Conservation (phyloP, 2,329 filamentous ascomycete genomes). For the Claviceps cyperi region DNA sequence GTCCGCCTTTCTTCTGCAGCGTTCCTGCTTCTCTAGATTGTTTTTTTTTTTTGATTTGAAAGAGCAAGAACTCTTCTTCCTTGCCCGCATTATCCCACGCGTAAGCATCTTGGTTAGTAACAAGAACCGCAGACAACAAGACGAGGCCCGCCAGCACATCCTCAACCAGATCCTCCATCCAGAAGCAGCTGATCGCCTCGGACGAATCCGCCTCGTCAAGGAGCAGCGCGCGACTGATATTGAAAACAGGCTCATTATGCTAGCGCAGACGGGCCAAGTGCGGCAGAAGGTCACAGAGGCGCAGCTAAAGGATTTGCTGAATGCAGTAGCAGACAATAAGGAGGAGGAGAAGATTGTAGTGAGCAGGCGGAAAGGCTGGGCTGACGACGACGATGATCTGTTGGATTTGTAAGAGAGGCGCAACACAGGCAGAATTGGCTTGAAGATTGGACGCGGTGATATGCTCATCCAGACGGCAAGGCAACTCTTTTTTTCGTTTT, state of each 20-base stretch:
- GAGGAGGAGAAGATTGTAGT: constrained; percentile 79
- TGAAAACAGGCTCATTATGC: constrained; percentile 83
- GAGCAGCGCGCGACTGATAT: constrained; percentile 78
- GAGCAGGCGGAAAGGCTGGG: constrained; percentile 65
- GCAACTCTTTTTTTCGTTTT: neutral
- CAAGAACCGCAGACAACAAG: constrained; percentile 27
- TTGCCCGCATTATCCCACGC: too few relatives aligned
- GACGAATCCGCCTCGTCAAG: constrained; percentile 91
- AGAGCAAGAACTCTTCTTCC: too few relatives aligned
- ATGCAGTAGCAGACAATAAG: constrained; percentile 66
- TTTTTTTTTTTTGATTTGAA: neutral
- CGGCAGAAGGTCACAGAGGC: constrained; percentile 77
- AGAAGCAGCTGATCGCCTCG: constrained; percentile 81
- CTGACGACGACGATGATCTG: constrained; percentile 71
- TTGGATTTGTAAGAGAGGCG: constrained; percentile 36
- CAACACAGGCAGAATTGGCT: too few relatives aligned
- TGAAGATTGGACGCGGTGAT: too few relatives aligned
- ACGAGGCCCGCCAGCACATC: constrained; percentile 61
- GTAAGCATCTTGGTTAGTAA: too few relatives aligned
- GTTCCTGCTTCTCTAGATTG: neutral
- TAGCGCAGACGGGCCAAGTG: constrained; percentile 78
- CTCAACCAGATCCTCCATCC: constrained; percentile 89
- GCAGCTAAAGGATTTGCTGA: constrained; percentile 83
- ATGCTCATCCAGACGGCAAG: constrained; percentile 1
- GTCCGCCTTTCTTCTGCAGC: neutral